phyloP scores from a whole-genome alignment of 345 rosid genomes.

The Eucalyptus regnans region DNA sequence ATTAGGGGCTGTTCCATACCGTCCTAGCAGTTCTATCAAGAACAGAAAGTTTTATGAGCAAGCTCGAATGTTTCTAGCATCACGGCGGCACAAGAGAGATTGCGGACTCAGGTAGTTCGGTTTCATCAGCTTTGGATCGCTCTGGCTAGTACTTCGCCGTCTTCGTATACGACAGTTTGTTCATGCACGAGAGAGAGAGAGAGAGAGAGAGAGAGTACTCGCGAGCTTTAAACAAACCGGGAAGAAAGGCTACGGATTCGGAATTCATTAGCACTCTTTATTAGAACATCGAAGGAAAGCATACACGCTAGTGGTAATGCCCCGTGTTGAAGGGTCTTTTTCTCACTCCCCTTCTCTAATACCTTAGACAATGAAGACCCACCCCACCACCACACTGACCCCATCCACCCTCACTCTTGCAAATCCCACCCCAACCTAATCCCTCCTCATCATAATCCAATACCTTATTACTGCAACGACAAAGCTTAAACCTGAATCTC shows the following conservation, averaged over 20 bases:
- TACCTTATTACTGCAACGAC: neutral
- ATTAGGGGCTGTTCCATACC: neutral
- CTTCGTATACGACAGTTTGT: neutral
- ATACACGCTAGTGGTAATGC: neutral
- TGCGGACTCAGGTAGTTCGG: neutral
- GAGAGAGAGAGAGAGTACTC: neutral
- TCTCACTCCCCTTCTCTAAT: neutral
- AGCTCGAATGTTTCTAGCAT: neutral
- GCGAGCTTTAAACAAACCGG: neutral
- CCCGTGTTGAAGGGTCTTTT: neutral
- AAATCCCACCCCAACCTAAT: neutral
- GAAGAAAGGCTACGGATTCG: neutral
- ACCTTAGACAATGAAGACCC: neutral
- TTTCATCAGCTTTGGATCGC: neutral
- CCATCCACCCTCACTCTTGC: neutral
- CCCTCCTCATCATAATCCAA: neutral
- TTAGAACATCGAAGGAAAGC: neutral
- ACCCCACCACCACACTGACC: neutral
- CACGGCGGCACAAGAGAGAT: neutral
- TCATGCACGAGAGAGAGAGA: neutral
- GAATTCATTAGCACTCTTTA: neutral
- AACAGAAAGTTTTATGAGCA: neutral
- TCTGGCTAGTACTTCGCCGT: neutral
- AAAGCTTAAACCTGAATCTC: conserved; percentile 42
- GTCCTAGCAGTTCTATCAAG: neutral